Conservation (phyloP, 73 alveolate species). For the Symbiodinium pilosum region DNA sequence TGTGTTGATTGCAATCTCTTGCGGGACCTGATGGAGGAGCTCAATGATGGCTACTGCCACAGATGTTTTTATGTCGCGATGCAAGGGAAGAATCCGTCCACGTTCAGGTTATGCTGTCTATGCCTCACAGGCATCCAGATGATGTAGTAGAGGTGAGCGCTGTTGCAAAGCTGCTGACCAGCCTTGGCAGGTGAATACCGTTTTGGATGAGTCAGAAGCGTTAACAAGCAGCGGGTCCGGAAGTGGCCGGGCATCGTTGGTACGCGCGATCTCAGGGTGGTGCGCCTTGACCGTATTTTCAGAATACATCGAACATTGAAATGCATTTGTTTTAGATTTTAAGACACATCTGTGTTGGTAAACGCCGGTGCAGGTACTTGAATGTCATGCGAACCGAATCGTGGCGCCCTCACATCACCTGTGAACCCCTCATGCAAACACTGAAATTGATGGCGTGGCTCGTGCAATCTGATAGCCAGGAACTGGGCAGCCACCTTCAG, state of each 20-base stretch:
- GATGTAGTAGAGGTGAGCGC: not conserved
- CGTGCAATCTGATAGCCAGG: too few relatives aligned
- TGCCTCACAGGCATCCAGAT: conserved; percentile 90
- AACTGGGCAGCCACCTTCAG: conserved; percentile 59
- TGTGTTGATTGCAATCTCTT: conserved; percentile 50
- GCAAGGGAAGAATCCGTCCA: too few relatives aligned
- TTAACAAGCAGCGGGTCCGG: conserved; percentile 35
- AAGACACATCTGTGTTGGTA: too few relatives aligned
- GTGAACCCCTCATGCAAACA: too few relatives aligned
- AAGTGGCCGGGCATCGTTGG: conserved; percentile 57
- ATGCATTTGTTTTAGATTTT: not conserved
- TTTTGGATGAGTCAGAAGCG: conserved; percentile 76
- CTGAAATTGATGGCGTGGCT: too few relatives aligned
- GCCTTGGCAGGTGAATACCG: conserved; percentile 49
- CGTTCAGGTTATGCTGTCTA: conserved; percentile 70
- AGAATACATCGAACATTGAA: too few relatives aligned
- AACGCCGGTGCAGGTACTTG: conserved; percentile 39
- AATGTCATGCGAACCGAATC: conserved; percentile 67
- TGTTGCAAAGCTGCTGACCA: not conserved
- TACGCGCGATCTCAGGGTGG: conserved; percentile 82
- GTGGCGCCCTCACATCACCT: not conserved
- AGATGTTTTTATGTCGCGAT: not conserved
- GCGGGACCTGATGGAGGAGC: conserved; percentile 72
- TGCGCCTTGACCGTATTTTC: not conserved
- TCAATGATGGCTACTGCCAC: conserved; percentile 15